Base-by-base conservation (phyloP, 257 asterid species). In the Lavandula angustifolia region DNA sequence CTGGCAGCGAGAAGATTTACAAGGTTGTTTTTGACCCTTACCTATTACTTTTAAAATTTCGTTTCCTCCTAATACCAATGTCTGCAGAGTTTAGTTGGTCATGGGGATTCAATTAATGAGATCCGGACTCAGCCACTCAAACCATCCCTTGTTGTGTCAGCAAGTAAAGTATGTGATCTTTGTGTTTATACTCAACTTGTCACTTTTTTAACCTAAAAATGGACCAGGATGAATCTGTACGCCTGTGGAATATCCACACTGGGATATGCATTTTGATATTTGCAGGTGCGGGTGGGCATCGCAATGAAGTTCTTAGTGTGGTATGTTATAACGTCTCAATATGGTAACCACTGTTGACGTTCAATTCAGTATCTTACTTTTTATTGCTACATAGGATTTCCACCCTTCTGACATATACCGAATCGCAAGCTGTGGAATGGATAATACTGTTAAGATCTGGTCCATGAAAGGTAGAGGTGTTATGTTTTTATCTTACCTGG, bases 251-350 rank as follows among this genome's bases (percentile, higher is more conserved):
- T 77, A 86, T 94, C 61, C 95, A 92, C 62, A 92, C 99, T 3
- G 99, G 99, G 68, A 84, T 92, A 77, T 92, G 99, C 86, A 92
- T 92, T 76, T 83, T 94, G 83, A 78, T 94, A 60, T 94, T 89
- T 90, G 96, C 99, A 78, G 99, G 99, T 66, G 95, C 99, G 60
- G 99, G 99, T 51, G 99, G 99, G 69, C 99, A 94, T 76, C 97
- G 96, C 52, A 94, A 94, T 86, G 99, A 94, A 81, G 97, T 94
- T 51, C 94, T 94, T 61, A 94, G 99, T 73, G 97, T 94, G 90
- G 99, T 94, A 84, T 9, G 79, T 71, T 62, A 56, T 35, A 51
- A 48, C 9, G 47, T 62, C 27, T 4, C 34, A 43, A 50, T 40
- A 11, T 34, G 67, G 53, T 53, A 29, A 53, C 35, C 64, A 35